Base-by-base conservation (phyloP, 441 rosid genomes). In the Populus tomentosa region DNA sequence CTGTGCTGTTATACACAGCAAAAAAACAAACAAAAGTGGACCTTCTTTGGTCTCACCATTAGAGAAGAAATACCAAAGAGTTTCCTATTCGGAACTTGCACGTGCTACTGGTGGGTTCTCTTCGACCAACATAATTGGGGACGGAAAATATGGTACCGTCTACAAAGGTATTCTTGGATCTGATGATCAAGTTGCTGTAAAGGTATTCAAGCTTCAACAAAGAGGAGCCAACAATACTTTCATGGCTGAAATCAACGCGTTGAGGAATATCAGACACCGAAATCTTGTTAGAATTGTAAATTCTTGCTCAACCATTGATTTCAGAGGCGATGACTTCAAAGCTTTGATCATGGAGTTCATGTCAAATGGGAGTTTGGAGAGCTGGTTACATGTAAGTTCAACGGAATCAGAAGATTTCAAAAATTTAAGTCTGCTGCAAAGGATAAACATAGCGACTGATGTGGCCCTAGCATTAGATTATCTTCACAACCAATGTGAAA, bases 401-500 rank as follows among this genome's bases (percentile, higher is more conserved):
- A 16, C 6, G 3, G 30, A 10, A 2, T 23, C 50, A 1, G 13
- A 64, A 13, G 50, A 53, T 10, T 14, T 56, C 24, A 63, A 7
- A 21, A 65, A 61, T 8, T 70, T 82, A 0, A 72, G 53, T 32
- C 32, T 78, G 63, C 36, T 78, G 10, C 72, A 81, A 53, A 79
- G 89, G 76, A 62, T 82, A n/a, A 72, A 67, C 16, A 73, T 83
- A 32, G 79, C 80, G 40, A 74, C 84, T 63, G 85, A 84, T 70
- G 82, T 81, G 14, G 79, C 87, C n/a, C 72, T 62, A 38, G 83
- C 83, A 36, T 10, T 84, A 6, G 78, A 82, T 56, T 86, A 86
- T 84, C 86, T 82, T 21, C 86, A 84, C 56, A 66, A 81, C 46
- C 72, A 64, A 4, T 84, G 79, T 1, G 71, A 81, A 65, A 76